Conservation (phyloP, 2,329 filamentous ascomycete species). For the Cadophora sp. region DNA sequence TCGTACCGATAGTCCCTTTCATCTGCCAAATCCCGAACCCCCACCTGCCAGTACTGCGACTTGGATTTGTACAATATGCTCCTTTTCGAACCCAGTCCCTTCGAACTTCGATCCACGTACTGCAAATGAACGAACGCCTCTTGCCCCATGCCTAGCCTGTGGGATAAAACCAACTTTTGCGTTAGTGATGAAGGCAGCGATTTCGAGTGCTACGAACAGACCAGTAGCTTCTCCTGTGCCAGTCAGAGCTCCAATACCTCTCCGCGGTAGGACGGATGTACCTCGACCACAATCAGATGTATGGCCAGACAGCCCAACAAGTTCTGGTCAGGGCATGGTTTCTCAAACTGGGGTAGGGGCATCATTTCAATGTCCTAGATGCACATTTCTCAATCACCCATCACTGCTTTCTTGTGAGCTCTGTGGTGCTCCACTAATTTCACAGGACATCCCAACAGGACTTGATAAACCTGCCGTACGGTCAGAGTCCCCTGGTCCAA, state of each 20-base stretch:
- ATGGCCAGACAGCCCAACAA: constrained; percentile 25
- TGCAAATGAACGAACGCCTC: constrained; percentile 77
- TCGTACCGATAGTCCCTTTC: constrained; percentile 52
- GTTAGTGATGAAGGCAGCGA: constrained; percentile 85
- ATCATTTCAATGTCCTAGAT: constrained; percentile 77
- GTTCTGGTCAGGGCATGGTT: constrained; percentile 4
- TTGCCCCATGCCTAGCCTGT: constrained; percentile 89
- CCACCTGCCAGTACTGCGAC: constrained; percentile 69
- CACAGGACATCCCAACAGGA: constrained; percentile 54
- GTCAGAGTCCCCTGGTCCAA: constrained; percentile 80
- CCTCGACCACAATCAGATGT: constrained; percentile 37
- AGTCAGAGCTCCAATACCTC: constrained; percentile 41
- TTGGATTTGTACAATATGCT: constrained; percentile 96
- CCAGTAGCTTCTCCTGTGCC: constrained; percentile 42
- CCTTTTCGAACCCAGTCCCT: constrained; percentile 90
- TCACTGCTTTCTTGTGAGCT: constrained; percentile 89
- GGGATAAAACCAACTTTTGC: constrained; percentile 90
- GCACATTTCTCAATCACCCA: constrained; percentile 93
- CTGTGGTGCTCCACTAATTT: constrained; percentile 78
- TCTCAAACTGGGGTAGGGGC: constrained; percentile 45
- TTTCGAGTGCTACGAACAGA: constrained; percentile 73
- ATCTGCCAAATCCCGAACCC: constrained; percentile 54
- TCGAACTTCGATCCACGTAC: constrained; percentile 90
- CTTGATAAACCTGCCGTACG: constrained; percentile 55
- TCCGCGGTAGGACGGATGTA: constrained; percentile 38